Evolutionary conservation across 495 filamentous ascomycete genomes (phyloP), one percentile per base, ranked within the genome.

Genomic region (Aspergillus campestris): DNA sequence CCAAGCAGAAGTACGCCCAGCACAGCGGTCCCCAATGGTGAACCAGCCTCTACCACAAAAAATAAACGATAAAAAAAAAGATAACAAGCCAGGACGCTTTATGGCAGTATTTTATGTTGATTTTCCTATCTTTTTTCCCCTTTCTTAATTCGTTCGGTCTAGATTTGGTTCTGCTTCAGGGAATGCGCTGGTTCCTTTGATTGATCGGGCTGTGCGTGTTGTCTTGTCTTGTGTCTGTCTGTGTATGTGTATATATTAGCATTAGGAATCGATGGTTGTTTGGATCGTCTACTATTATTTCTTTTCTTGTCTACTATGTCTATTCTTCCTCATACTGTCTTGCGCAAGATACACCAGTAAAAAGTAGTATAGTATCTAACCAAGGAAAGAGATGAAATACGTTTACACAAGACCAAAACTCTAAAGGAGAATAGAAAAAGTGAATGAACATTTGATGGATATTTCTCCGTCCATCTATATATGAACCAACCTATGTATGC

Each of bases 1-100:
- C 78, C 50, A 77, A 74, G 67, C 84, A 91, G 70, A 83, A 86
- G 57, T 94, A 83, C 63, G 77, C 87, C 37, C 53, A 62, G 44
- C 69, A 58, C 55, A 60, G 66, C n/a, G 67, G 69, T 31, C 57
- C 56, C 38, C 69, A 73, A 57, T 73, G 56, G 44, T 70, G 66
- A 58, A 7, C 18, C n/a, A 32, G 8, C 30, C 30, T 1, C 8
- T 30, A 33, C 15, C 18, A 7, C 13, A 8, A 46, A 14, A 27
- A 18, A 27, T 7, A 34, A 34, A n/a, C 30, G n/a, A 41, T 7
- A 48, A 34, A 37, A 44, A 31, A 51, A 42, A 39, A 37, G 44
- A 40, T 38, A 40, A 47, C 9, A 45, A 31, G 29, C 40, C 37
- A 41, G 6, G 6, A 18, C 5, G 6, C 14, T 40, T 40, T 27